Conservation (phyloP, 1,284 basidiomycete species). For the Ceratorhiza oryzae-sativae region DNA sequence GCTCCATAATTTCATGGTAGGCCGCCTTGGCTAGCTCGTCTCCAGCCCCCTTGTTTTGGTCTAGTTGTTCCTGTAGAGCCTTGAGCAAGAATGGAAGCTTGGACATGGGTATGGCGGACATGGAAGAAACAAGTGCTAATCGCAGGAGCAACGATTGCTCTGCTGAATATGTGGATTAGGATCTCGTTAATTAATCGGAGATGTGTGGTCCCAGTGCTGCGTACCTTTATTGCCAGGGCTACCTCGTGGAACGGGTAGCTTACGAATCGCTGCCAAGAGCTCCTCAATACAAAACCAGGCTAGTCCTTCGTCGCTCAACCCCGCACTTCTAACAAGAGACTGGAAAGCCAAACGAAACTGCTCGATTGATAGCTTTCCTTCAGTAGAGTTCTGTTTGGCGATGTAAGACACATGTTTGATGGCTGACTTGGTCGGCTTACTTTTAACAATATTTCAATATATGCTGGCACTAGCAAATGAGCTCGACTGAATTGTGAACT, state of each 20-base stretch:
- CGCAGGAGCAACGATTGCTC: constrained; percentile 29
- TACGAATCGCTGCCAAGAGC: constrained; percentile 25
- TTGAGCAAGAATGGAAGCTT: constrained; percentile 31
- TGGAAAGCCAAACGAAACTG: constrained; percentile 42
- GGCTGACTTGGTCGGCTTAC: constrained; percentile 14
- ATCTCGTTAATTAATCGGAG: neutral
- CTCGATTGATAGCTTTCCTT: constrained; percentile 39
- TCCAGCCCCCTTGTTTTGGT: constrained; percentile 4
- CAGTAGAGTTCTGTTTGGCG: constrained; percentile 37
- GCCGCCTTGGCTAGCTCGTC: constrained; percentile 21
- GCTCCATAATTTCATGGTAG: constrained; percentile 38
- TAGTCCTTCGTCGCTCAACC: constrained; percentile 17
- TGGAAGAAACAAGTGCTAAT: constrained; percentile 38
- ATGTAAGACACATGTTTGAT: neutral
- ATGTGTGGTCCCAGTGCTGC: no score
- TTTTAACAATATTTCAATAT: constrained; percentile 39
- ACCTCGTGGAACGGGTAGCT: neutral
- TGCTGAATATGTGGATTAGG: neutral
- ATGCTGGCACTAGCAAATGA: constrained; percentile 39
- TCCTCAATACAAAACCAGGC: constrained; percentile 42
- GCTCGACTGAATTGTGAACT: constrained; percentile 4
- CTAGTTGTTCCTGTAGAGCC: constrained; percentile 18
- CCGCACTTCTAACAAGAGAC: constrained; percentile 39
- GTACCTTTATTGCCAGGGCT: neutral
- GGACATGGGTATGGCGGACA: constrained; percentile 34